These are phyloP conservation scores for Hypericum androsaemum DNA, from an alignment of 345 rosid genomes.

Conservation along the genomic window DNA sequence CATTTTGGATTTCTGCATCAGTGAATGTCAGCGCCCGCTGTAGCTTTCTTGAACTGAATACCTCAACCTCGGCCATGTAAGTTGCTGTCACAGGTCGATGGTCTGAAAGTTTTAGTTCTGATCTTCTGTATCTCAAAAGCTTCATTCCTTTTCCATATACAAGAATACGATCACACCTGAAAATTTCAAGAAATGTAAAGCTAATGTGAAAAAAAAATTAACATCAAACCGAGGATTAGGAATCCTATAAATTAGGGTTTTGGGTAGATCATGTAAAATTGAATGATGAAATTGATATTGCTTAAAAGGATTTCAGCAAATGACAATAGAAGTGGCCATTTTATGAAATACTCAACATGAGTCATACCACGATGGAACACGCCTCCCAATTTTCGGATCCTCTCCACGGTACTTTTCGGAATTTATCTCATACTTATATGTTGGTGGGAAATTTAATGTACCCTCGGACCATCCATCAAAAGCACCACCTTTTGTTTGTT, in stretches of 20 bases:
- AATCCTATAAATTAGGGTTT: too few species aligned
- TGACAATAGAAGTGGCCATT: background rate
- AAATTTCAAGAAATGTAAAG: too few species aligned
- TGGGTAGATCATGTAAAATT: too few species aligned
- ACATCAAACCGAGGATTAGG: background rate
- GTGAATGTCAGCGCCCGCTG: constrained; percentile 82
- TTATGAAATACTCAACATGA: background rate
- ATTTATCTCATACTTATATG: constrained; percentile 73
- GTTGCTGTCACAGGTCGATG: constrained; percentile 92
- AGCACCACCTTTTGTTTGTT: constrained; percentile 53
- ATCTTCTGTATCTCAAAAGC: constrained; percentile 56
- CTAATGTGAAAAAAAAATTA: too few species aligned
- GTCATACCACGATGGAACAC: constrained; percentile 77
- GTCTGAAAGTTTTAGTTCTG: constrained; percentile 69
- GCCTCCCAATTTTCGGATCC: constrained; percentile 66
- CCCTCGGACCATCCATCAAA: constrained; percentile 97
- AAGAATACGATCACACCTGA: constrained; percentile 88
- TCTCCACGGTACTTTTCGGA: constrained; percentile 68
- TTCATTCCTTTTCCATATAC: constrained; percentile 73
- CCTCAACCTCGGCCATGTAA: constrained; percentile 77
- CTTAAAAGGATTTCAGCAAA: background rate
- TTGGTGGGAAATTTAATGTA: constrained; percentile 59
- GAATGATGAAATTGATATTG: too few species aligned
- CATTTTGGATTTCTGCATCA: constrained; percentile 72
- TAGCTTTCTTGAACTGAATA: constrained; percentile 61